Percentiles rank a stretch among this genome's conserved stretches.
phyloP scores from a whole-genome alignment of 805 yeast genomes.

The Yarrowia osloensis region DNA sequence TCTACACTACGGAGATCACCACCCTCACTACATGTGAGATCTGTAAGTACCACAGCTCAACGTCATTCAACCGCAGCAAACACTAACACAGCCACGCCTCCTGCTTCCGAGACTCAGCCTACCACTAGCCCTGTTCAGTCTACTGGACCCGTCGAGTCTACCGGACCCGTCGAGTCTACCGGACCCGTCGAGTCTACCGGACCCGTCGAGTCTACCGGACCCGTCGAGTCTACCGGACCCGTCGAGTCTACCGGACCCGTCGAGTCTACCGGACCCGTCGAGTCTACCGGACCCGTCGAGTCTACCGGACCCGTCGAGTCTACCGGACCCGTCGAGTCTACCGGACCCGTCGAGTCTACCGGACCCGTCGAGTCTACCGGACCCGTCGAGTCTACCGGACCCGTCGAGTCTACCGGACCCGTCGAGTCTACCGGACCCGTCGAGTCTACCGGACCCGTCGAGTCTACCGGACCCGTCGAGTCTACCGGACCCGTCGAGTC shows the following conservation, averaged over 20 bases:
- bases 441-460: background rate
- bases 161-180: too few relatives aligned
- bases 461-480: too few relatives aligned
- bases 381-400: background rate
- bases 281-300: background rate
- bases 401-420: background rate
- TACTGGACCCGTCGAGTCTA: too few relatives aligned
- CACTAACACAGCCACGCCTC: conserved; percentile 1
- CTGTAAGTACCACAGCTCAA: too few relatives aligned
- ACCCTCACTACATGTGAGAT: conserved; percentile 12
- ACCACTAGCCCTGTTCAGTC: too few relatives aligned
- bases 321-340: background rate
- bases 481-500: background rate
- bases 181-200: too few relatives aligned
- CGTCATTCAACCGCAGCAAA: too few relatives aligned
- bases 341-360: background rate
- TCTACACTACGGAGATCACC: conserved; percentile 1
- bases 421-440: background rate
- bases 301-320: background rate
- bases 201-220: background rate
- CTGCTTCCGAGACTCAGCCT: background rate
- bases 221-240: background rate
- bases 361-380: background rate
- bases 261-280: too few relatives aligned
- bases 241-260: background rate